These are phyloP conservation scores for Xylariaceae sp. DNA, from an alignment of 2,329 filamentous ascomycete species.

Conservation along the genomic window DNA sequence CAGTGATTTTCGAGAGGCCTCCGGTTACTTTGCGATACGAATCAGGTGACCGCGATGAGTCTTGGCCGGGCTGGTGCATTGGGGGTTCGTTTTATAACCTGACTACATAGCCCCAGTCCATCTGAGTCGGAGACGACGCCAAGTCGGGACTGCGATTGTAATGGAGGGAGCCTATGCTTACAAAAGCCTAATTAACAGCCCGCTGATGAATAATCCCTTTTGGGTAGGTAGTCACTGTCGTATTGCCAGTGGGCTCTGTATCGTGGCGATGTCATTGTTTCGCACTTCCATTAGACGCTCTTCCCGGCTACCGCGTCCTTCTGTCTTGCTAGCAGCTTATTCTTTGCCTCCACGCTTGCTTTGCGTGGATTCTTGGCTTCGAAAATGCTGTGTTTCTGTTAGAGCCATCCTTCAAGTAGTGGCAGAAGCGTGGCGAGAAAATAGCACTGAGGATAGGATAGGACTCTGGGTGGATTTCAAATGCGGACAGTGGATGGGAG, in stretches of 20 bases:
- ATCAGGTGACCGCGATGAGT: background rate
- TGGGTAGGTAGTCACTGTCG: no score
- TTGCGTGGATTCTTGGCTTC: conserved; percentile 37
- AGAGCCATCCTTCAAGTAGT: background rate
- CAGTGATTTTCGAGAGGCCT: background rate
- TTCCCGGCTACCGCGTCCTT: conserved; percentile 7
- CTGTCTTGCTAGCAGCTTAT: conserved; percentile 23
- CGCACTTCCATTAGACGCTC: background rate
- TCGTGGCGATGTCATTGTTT: background rate
- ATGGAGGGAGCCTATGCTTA: no score
- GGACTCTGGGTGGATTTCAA: background rate
- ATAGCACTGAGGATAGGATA: background rate
- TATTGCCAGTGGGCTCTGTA: no score
- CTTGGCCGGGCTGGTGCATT: no score
- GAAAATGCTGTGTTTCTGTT: conserved; percentile 29
- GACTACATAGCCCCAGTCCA: no score
- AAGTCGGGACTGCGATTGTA: no score
- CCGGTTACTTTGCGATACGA: background rate
- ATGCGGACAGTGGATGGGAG: no score
- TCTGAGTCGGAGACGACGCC: no score
- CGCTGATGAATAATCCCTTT: no score
- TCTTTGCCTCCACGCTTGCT: conserved; percentile 29
- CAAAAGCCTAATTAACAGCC: no score
- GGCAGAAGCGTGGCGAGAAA: background rate
- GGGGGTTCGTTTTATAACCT: no score